Evolutionary conservation across 306 rosid genomes (phyloP), one percentile per base, ranked within the genome.

Genomic region (Alnus rubra): DNA sequence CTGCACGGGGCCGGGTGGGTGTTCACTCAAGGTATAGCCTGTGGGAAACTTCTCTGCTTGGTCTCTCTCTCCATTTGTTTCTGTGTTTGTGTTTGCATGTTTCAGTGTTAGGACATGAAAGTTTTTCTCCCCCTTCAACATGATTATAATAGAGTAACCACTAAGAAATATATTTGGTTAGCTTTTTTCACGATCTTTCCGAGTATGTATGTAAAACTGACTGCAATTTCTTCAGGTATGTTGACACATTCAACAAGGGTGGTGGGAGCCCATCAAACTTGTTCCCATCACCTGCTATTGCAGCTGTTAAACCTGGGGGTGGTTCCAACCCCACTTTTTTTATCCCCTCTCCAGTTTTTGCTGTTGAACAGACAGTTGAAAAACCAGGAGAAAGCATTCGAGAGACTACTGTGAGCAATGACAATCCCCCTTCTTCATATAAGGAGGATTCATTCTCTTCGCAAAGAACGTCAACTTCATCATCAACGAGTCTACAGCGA

Each of bases 191-290:
- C 18, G 3, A 3, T 4, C 12, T 64, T 64, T 18, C 48, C 14
- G 48, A 15, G 5, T 64, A 35, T 64, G 44, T 37, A 33, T 64
- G 23, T 64, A 37, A 42, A 33, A 35, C 48, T 33, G 12, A 64
- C 48, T 1, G 16, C 42, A 42, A 67, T 67, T 39, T 16, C 15
- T 39, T 67, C 89, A 94, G 98, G 88, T 94, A 94, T 79, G 98
- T 94, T 54, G 98, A 94, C 87, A 94, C 96, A 73, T 94, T 94
- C 84, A 94, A 92, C 91, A 91, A 87, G 85, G 88, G 92, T 56
- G 88, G 85, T 48, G 96, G 93, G 84, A 88, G 70, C 82, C 85
- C 96, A 2, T 83, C 89, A 67, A 92, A 87, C 84, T 83, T 81
- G 78, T 94, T 92, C 74, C 96, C 87, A 55, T 82, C 96, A 45